Evolutionary conservation across 345 rosid genomes (phyloP), one percentile per base, ranked within the genome.

Genomic region (Eucalyptus sideroxylon): DNA sequence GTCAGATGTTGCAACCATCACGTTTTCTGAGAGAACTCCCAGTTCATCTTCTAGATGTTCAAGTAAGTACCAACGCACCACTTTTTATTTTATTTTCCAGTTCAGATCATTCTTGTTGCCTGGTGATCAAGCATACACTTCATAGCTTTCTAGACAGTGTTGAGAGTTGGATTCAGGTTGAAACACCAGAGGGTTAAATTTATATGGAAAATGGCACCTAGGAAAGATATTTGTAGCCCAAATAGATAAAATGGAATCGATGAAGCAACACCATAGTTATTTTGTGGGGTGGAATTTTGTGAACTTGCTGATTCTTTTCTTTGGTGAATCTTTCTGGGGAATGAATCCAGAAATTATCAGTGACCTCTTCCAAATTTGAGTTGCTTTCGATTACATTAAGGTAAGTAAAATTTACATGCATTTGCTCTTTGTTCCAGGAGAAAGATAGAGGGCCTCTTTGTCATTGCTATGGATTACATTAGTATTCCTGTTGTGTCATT

Each of bases 1-100:
- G 93, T 55, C 94, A 97, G 99, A 91, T 98, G 95, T 95, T 97
- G 92, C 99, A 94, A 91, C 98, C 99, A 62, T 97, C 99, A 86
- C 94, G 98, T 72, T 98, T 98, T 95, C 97, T 98, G 31, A 98
- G 93, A 92, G 99, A 98, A 93, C 95, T 98, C 89, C 99, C 99
- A 5, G 94, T 90, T 89, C 95, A 95, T 92, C 98, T 95, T 93
- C 93, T 92, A 81, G 97, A 97, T 89, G 91, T 93, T 94, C 96
- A 94, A 95, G 95, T 94, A 88, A 69, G 88, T 50, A 10, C 69
- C 62, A 60, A 86, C 40, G 56, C 42, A 69, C 85, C 47, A 77
- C 85, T 77, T 50, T 50, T 82, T 56, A 11, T 8, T 27, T 53
- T 16, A 30, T 82, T 56, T n/a, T 8, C 15, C 47, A 53, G 51